Conservation (phyloP, 352 stramenopile species). For the Paralagenidium karlingii region DNA sequence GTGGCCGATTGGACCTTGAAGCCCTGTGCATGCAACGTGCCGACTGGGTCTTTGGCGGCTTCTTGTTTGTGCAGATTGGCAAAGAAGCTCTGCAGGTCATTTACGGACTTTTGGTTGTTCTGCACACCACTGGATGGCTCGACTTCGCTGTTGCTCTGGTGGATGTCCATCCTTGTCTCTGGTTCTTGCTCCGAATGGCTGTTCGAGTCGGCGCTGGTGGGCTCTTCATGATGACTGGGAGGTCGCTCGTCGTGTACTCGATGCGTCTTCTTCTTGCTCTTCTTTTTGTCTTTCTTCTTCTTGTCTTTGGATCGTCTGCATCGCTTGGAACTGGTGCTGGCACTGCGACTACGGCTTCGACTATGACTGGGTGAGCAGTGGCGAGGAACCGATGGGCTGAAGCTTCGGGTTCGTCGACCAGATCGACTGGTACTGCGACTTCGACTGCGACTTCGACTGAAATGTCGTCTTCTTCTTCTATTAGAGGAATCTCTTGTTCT, state of each 20-base stretch:
- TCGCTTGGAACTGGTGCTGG: conserved; percentile 4
- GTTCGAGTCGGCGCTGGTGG: background rate
- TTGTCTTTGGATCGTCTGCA: conserved; percentile 1
- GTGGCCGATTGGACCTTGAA: conserved; percentile 13
- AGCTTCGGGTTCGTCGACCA: too few species aligned
- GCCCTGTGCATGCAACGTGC: conserved; percentile 43
- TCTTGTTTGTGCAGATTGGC: conserved; percentile 49
- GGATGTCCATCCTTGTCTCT: background rate
- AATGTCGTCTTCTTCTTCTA: too few species aligned
- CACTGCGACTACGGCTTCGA: conserved; percentile 2
- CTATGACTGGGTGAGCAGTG: conserved; percentile 2
- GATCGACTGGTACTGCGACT: conserved; percentile 8
- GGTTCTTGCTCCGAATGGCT: background rate
- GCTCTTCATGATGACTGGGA: background rate
- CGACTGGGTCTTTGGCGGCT: conserved; percentile 32
- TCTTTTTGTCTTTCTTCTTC: conserved; percentile 18
- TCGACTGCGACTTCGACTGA: conserved; percentile 5
- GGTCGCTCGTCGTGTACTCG: conserved; percentile 10
- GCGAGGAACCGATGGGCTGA: background rate
- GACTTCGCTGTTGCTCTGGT: background rate
- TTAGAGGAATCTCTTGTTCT: too few species aligned
- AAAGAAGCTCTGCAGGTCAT: conserved; percentile 44
- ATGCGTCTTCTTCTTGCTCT: conserved; percentile 13
- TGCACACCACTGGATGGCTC: background rate
- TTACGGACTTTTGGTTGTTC: background rate